phyloP scores from a whole-genome alignment of 129 eudicot genomes.

The Flaveria linearis region DNA sequence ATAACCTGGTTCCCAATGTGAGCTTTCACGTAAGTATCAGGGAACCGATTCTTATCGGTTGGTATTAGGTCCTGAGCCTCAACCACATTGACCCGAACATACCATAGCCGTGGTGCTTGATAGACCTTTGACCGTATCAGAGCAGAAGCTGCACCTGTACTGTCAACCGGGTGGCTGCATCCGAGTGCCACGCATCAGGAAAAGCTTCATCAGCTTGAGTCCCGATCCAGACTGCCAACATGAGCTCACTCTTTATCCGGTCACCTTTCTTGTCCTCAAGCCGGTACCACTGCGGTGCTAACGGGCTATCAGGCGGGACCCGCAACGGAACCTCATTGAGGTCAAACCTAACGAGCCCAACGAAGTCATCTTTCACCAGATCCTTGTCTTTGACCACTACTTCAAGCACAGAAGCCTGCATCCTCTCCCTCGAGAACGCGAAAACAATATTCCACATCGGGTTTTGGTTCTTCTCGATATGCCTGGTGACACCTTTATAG shows the following conservation, averaged over 20 bases:
- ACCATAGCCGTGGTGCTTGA: slow-evolving; percentile 96
- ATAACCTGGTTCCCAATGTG: slow-evolving; percentile 89
- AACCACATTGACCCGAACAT: slow-evolving; percentile 88
- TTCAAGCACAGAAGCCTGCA: slow-evolving; percentile 90
- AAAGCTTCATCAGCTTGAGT: slow-evolving; percentile 95
- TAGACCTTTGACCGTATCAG: slow-evolving; percentile 87
- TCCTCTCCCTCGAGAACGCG: slow-evolving; percentile 84
- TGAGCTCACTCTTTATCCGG: slow-evolving; percentile 85
- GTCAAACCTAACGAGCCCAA: slow-evolving; percentile 84
- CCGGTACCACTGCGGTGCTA: slow-evolving; percentile 96
- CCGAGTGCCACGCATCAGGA: slow-evolving; percentile 97
- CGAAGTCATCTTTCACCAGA: slow-evolving; percentile 86
- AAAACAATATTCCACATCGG: slow-evolving; percentile 91
- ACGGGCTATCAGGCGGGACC: slow-evolving; percentile 96
- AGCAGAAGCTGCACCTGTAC: slow-evolving; percentile 71
- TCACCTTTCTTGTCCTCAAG: slow-evolving; percentile 84
- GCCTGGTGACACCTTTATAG: slow-evolving; percentile 87
- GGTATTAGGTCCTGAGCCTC: slow-evolving; percentile 97
- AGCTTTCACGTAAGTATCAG: slow-evolving; percentile 86
- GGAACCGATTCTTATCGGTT: slow-evolving; percentile 76
- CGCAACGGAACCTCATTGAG: slow-evolving; percentile 86
- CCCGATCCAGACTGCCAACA: slow-evolving; percentile 99
- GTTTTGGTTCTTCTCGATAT: slow-evolving; percentile 85
- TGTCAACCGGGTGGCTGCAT: slow-evolving; percentile 85
- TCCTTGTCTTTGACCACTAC: slow-evolving; percentile 91